These are phyloP conservation scores for Glycine tomentella DNA, from an alignment of 306 rosid species.

Conservation along the genomic window DNA sequence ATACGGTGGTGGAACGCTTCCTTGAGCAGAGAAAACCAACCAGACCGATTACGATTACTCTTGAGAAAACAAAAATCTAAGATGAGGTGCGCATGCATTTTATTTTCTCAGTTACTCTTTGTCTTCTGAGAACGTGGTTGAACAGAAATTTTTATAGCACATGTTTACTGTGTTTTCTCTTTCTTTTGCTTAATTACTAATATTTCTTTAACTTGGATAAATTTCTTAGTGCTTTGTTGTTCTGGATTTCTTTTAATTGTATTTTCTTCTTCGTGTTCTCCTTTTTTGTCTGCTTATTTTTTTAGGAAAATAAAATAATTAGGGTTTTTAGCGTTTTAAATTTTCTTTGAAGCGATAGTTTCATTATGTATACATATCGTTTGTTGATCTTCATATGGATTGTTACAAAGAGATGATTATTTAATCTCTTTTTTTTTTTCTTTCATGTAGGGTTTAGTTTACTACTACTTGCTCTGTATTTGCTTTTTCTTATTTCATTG, in stretches of 20 bases:
- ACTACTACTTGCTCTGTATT: not conserved
- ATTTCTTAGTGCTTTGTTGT: not conserved
- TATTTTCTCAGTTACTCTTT: not conserved
- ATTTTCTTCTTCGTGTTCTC: not conserved
- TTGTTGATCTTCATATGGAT: not conserved
- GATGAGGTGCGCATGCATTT: conserved; percentile 40
- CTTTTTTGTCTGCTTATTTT: not conserved
- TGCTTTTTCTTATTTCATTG: not conserved
- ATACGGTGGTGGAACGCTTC: not conserved
- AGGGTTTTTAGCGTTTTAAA: conserved; percentile 34
- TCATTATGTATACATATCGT: not conserved
- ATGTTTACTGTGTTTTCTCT: not conserved
- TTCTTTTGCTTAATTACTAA: not conserved
- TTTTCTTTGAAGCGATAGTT: not conserved
- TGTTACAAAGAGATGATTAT: not conserved
- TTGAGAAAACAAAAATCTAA: not conserved
- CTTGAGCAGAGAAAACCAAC: not conserved
- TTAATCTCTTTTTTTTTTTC: no score
- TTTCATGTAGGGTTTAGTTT: not conserved
- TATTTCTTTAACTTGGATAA: not conserved
- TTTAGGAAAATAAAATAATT: not conserved
- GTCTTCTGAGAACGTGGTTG: not conserved
- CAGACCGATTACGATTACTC: not conserved
- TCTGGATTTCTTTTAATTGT: not conserved
- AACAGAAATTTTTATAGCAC: not conserved